phyloP scores from a whole-genome alignment of 148 eudicot species.

The Chenopodium berlandieri region DNA sequence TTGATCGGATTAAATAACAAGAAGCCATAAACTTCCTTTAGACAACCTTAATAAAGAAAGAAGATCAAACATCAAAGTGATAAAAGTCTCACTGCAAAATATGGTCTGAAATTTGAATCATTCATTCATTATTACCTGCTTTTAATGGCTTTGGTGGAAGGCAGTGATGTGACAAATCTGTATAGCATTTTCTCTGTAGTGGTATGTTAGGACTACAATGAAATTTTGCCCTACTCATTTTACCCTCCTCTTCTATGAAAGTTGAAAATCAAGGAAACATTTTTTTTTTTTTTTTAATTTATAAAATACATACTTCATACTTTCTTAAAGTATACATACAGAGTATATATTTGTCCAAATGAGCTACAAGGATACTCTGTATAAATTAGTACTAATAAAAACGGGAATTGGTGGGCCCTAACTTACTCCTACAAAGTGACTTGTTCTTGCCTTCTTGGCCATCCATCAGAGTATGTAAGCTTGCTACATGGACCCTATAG shows the following conservation, averaged over 20 bases:
- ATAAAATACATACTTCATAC: no score
- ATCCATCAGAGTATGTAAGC: conserved; percentile 20
- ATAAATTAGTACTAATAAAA: no score
- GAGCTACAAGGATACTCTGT: no score
- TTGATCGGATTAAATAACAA: conserved; percentile 20
- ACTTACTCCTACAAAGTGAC: conserved; percentile 30
- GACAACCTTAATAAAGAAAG: background rate
- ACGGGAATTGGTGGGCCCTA: conserved; percentile 8
- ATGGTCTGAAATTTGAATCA: conserved; percentile 33
- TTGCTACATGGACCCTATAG: conserved; percentile 14
- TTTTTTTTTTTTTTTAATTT: background rate
- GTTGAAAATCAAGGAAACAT: conserved; percentile 17
- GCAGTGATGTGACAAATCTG: conserved; percentile 40
- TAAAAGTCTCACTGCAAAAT: conserved; percentile 25
- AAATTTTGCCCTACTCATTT: conserved; percentile 29
- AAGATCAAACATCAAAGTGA: conserved; percentile 25
- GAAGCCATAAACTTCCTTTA: conserved; percentile 18
- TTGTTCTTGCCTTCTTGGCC: conserved; percentile 20
- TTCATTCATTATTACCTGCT: conserved; percentile 43
- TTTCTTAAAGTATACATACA: no score
- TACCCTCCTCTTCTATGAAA: conserved; percentile 16
- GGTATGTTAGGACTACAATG: conserved; percentile 19
- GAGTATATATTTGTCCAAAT: no score
- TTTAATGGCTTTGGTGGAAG: conserved; percentile 32
- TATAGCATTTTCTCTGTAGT: conserved; percentile 29